These are phyloP conservation scores for Quercus tomentella DNA, from an alignment of 331 rosid genomes.

Conservation along the genomic window DNA sequence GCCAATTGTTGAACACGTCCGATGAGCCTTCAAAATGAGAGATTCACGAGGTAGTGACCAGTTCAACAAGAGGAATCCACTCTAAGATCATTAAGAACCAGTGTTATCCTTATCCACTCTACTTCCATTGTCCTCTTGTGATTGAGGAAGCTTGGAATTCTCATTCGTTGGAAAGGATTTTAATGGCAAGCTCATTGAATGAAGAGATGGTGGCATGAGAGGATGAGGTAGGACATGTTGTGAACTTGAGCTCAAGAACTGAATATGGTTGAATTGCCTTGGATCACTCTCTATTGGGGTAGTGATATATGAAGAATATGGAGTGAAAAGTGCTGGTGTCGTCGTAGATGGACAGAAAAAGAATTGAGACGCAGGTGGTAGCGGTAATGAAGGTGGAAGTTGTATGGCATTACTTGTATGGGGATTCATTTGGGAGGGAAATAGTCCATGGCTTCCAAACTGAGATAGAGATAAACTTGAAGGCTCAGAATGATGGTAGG, in stretches of 20 bases:
- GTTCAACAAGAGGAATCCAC: neutral
- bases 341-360: constrained; percentile 41
- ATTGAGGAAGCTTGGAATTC: constrained; percentile 45
- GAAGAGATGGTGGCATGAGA: constrained; percentile 55
- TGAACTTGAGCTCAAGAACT: constrained; percentile 41
- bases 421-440: constrained; percentile 42
- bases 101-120: constrained; percentile 16
- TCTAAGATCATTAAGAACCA: constrained; percentile 15
- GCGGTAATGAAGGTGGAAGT: constrained; percentile 36
- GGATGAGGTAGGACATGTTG: constrained; percentile 39
- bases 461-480: constrained; percentile 56
- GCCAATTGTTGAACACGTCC: neutral
- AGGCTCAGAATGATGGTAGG: constrained; percentile 31
- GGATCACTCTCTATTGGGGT: constrained; percentile 42
- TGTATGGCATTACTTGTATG: constrained; percentile 25
- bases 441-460: constrained; percentile 56
- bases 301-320: constrained; percentile 33
- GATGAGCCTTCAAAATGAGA: no score
- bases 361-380: constrained; percentile 37
- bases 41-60: no score
- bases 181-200: constrained; percentile 29
- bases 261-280: constrained; percentile 37
- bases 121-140: constrained; percentile 3
- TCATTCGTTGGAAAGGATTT: constrained; percentile 40
- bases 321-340: constrained; percentile 36